phyloP scores from a whole-genome alignment of 78 protist species.

The Fonticula alba region DNA sequence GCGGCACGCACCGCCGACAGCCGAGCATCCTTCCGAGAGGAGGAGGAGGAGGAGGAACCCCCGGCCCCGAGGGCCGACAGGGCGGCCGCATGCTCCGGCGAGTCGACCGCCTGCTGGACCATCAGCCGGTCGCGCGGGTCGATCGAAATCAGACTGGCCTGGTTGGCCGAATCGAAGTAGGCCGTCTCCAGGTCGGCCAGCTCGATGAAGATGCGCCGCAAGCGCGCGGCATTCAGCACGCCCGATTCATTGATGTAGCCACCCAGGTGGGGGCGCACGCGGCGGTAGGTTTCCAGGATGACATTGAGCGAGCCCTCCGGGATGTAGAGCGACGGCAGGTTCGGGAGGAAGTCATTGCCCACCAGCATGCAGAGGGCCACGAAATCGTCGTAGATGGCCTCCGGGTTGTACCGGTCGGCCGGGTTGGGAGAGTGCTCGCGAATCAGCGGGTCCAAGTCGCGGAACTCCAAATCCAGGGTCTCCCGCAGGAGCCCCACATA shows the following conservation, averaged over 20 bases:
- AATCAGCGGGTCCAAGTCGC: not conserved
- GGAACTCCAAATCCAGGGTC: slow-evolving; percentile 35
- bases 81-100: no score
- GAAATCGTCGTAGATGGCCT: slow-evolving; percentile 52
- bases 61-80: no score
- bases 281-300: slow-evolving; percentile 13
- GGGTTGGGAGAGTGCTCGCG: not conserved
- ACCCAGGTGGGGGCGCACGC: not conserved
- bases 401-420: slow-evolving; percentile 10
- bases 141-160: no score
- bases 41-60: no score
- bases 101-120: no score
- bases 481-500: slow-evolving; percentile 27
- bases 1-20: no score
- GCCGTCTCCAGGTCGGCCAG: not conserved
- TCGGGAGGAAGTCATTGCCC: slow-evolving; percentile 92
- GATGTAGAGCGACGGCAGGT: slow-evolving; percentile 51
- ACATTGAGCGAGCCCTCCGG: slow-evolving; percentile 15
- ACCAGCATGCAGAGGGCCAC: slow-evolving; percentile 53
- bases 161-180: not conserved
- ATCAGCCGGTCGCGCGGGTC: no score
- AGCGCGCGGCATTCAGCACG: not conserved
- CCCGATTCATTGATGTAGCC: not conserved
- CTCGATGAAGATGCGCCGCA: not conserved
- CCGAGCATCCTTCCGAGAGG: no score